Evolutionary conservation across 345 rosid species (phyloP), one percentile per base, ranked within the genome.

Genomic region (Excoecaria agallocha): DNA sequence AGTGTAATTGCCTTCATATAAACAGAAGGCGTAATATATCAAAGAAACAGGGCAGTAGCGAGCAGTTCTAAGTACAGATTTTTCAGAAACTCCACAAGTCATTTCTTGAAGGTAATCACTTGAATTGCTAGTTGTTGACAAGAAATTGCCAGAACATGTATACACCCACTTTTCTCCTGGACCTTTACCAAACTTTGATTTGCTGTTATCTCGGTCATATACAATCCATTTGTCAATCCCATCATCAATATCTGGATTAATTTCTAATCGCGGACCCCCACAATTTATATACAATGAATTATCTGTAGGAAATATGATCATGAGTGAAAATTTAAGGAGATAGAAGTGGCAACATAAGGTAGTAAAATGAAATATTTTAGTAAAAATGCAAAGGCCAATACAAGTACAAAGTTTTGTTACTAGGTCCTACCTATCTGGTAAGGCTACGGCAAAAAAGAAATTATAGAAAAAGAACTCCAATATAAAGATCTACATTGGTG

Each of bases 21-120:
- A 55, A 62, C 82, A 74, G 39, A 74, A 69, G 4, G 75, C 78
- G 45, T 74, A 74, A 66, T 79, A 79, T 19, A 57, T 74, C 6
- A 79, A 72, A 74, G 82, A 49, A 4, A 74, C 25, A 10, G 82
- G 82, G 41, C 82, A 79, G 22, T 41, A 8, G 10, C 82, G 82
- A 38, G 78, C 67, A 3, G 60, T 12, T 3, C 38, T 24, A 37
- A 50, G 63, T 3, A 79, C 11, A 30, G 46, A 46, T 55, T 43
- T 1, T 12, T 52, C 24, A 10, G 35, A 8, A 63, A 43, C 50
- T 6, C 50, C 50, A 48, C 50, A 48, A 6, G 50, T 48, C 30
- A 30, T 30, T 30, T 30, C 30, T 30, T 30, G 30, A 30, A 30
- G 30, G 30, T 30, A 30, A 30, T 39, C 65, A 55, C 43, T 55